These are phyloP conservation scores for Psilocybe azurescens DNA, from an alignment of 768 basidiomycete genomes.

Conservation along the genomic window DNA sequence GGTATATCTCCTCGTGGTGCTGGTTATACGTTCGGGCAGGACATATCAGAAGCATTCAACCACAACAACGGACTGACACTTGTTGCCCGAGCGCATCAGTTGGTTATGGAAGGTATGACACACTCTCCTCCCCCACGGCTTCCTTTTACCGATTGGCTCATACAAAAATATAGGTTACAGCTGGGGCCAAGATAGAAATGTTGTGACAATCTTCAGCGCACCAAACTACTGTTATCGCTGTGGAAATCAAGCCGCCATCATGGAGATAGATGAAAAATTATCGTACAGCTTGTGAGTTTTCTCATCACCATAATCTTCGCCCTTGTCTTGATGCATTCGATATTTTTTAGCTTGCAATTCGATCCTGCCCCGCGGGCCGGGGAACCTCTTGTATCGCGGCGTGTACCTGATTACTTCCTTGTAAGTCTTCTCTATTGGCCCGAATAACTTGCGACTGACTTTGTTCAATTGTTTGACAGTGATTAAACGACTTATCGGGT, in stretches of 20 bases:
- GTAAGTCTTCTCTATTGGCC: constrained; percentile 47
- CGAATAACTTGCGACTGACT: constrained; percentile 1
- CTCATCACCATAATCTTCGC: neutral
- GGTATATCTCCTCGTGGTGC: constrained; percentile 99
- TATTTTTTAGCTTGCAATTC: constrained; percentile 86
- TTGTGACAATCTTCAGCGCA: constrained; percentile 99
- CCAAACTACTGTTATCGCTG: constrained; percentile 99
- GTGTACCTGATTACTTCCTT: constrained; percentile 94
- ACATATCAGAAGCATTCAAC: constrained; percentile 99
- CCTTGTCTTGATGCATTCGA: neutral
- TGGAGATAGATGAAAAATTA: constrained; percentile 99
- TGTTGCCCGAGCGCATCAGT: constrained; percentile 91
- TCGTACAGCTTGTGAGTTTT: constrained; percentile 87
- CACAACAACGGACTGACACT: constrained; percentile 98
- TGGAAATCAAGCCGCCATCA: constrained; percentile 99
- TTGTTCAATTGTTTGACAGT: constrained; percentile 14
- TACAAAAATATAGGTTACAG: constrained; percentile 67
- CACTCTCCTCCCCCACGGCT: neutral
- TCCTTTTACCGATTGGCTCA: neutral
- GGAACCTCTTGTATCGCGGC: constrained; percentile 95
- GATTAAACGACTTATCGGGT: constrained; percentile 33
- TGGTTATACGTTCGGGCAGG: constrained; percentile 98
- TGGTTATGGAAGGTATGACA: constrained; percentile 94
- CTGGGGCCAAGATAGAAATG: constrained; percentile 99
- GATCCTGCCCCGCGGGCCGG: constrained; percentile 99